A percentile compares a stretch with the other conserved stretches of the same genome.
phyloP scores from a whole-genome alignment of 352 stramenopile genomes.

The Pythium folliculosum region DNA sequence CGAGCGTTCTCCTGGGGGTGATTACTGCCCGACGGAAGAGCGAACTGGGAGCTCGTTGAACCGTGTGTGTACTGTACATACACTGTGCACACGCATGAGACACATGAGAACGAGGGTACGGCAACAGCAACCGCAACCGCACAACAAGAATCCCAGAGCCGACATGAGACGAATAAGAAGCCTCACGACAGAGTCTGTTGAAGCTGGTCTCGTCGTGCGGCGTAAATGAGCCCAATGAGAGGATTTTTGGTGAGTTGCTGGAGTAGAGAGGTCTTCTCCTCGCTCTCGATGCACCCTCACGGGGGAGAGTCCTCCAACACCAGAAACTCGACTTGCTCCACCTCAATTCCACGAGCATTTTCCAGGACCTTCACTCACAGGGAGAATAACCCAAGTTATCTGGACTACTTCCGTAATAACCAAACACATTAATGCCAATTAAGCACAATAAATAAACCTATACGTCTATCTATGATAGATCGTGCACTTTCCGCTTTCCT shows the following conservation, averaged over 20 bases:
- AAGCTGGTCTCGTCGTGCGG: too few relatives aligned
- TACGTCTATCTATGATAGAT: slow-evolving; percentile 11
- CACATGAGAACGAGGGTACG: not conserved
- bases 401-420: slow-evolving; percentile 1
- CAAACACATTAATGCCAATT: not conserved
- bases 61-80: not conserved
- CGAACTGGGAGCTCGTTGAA: too few relatives aligned
- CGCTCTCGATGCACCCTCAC: too few relatives aligned
- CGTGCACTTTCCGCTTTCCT: not conserved
- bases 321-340: too few relatives aligned
- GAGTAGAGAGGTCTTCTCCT: too few relatives aligned
- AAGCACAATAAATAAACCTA: not conserved
- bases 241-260: too few relatives aligned
- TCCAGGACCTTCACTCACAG: slow-evolving; percentile 16
- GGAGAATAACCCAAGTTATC: not conserved
- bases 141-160: not conserved
- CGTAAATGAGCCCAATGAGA: too few relatives aligned
- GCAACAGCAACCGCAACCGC: not conserved
- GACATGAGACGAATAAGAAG: too few relatives aligned
- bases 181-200: not conserved
- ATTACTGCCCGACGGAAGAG: too few relatives aligned
- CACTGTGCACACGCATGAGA: not conserved
- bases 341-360: slow-evolving; percentile 18
- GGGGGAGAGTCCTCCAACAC: too few relatives aligned
- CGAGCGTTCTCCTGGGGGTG: too few relatives aligned